Base-by-base conservation (phyloP, 352 stramenopile genomes). In the Globisporangium carolinianum region DNA sequence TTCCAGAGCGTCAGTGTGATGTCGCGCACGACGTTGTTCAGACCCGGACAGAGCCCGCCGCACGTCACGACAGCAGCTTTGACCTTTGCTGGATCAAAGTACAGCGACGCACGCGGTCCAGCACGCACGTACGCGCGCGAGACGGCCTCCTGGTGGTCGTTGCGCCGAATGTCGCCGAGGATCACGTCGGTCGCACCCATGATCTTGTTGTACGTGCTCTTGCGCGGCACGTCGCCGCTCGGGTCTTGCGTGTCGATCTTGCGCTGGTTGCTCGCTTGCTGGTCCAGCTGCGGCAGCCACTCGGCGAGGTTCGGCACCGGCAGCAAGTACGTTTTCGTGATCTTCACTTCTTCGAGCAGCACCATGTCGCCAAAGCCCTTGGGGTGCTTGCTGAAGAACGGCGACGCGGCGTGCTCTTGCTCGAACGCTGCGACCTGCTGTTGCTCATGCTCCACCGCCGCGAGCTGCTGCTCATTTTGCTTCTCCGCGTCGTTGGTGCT, bases 1-100 rank as follows among this genome's bases (percentile, higher is more conserved):
- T 88, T 87, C 73, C 79, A 92, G 14, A 99, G 70, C 9, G 89
- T 91, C 10, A 97, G 83, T 10, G 94, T 97, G 59, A 99, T 91
- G 69, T 99, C 95, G 57, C 95, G 87, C 60, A 99, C 24, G 24
- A 24, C 24, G 24, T 24, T 24, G 24, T 24, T 24, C 24, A 24
- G 24, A 24, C 24, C 24, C 15, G 97, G 97, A 63, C 94, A 98
- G 32, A 98, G 73, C 3, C 95, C 95, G 47, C 93, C 91, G 67
- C 89, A 97, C 12, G 91, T 98, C 38, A 98, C 89, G 54, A 98
- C 94, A 24, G 89, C 91, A 9, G 86, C 91, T 65, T 93, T 89
- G 41, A 96, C 83, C 51, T 81, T 74, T 7, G 67, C 36, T 6
- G 84, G 84, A 58, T 92, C 77, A 47, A 91, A 94, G 67, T 76